Conservation (phyloP, 2,329 filamentous ascomycete genomes). For the Fusarium fracticaudum region DNA sequence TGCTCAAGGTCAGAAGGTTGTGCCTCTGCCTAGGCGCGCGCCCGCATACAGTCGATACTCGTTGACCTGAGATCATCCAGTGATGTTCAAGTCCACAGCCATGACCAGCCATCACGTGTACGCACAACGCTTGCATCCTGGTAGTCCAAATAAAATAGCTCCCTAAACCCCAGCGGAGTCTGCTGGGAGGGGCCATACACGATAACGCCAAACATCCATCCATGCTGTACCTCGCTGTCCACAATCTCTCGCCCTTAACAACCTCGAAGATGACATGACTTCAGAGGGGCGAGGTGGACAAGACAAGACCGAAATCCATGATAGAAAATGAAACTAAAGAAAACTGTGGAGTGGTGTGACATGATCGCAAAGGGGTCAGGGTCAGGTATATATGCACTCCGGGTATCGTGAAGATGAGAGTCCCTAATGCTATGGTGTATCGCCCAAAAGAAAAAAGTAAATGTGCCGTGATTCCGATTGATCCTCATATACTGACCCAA, state of each 20-base stretch:
- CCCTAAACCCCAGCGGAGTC: background rate
- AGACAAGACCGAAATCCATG: slow-evolving; percentile 20
- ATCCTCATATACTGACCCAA: slow-evolving; percentile 30
- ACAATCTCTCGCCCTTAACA: slow-evolving; percentile 31
- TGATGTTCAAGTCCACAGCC: background rate
- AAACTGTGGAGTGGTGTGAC: slow-evolving; percentile 52
- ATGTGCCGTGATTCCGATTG: slow-evolving; percentile 46
- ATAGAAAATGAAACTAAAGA: slow-evolving; percentile 29
- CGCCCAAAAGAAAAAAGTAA: slow-evolving; percentile 38
- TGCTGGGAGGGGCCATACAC: slow-evolving; percentile 31
- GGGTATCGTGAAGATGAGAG: slow-evolving; percentile 52
- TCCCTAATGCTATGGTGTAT: slow-evolving; percentile 51
- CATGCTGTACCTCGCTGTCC: slow-evolving; percentile 36
- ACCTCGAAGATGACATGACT: slow-evolving; percentile 26
- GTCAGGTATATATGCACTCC: slow-evolving; percentile 51
- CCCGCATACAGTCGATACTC: background rate
- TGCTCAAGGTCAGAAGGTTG: slow-evolving; percentile 27
- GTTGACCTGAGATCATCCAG: slow-evolving; percentile 1
- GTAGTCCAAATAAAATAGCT: slow-evolving; percentile 24
- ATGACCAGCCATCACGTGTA: background rate
- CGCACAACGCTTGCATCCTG: background rate
- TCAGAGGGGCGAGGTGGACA: slow-evolving; percentile 23
- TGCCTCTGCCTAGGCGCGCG: slow-evolving; percentile 14
- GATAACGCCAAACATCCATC: slow-evolving; percentile 47
- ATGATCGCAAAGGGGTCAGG: slow-evolving; percentile 46